A percentile compares a stretch with the other conserved stretches of the same genome.
Conservation (phyloP, 495 filamentous ascomycete genomes). For the Xylaria longipes region DNA sequence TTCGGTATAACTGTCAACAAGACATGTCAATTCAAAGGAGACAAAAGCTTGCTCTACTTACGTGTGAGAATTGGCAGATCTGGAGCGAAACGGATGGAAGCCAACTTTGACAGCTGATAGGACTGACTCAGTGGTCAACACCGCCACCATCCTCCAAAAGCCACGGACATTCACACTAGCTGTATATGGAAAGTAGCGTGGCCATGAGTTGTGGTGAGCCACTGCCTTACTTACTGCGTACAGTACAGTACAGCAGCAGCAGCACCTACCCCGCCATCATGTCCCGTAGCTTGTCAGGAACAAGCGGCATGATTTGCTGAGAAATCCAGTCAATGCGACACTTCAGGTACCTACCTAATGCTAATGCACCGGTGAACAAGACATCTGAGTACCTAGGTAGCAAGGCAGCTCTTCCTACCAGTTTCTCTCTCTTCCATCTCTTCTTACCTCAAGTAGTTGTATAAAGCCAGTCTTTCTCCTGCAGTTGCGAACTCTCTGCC, state of each 20-base stretch:
- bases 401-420: background rate
- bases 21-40: background rate
- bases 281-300: slow-evolving; percentile 21
- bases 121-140: slow-evolving; percentile 5
- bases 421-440: background rate
- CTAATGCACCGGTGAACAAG: background rate
- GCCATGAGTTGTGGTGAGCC: background rate
- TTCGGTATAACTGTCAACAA: background rate
- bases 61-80: background rate
- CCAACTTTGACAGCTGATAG: slow-evolving; percentile 15
- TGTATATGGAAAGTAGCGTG: slow-evolving; percentile 1
- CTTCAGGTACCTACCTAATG: background rate
- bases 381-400: background rate
- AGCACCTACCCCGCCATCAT: slow-evolving; percentile 18
- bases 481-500: background rate
- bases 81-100: slow-evolving; percentile 21
- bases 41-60: background rate
- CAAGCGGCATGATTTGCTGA: slow-evolving; percentile 34
- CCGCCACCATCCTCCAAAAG: background rate
- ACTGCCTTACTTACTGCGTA: background rate
- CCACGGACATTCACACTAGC: background rate
- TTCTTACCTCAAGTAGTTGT: background rate
- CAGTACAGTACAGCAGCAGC: too few relatives aligned
- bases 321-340: slow-evolving; percentile 31
- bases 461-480: slow-evolving; percentile 4